Evolutionary conservation across 805 yeast genomes (phyloP).

Genomic region (Millerozyma acaciae): DNA sequence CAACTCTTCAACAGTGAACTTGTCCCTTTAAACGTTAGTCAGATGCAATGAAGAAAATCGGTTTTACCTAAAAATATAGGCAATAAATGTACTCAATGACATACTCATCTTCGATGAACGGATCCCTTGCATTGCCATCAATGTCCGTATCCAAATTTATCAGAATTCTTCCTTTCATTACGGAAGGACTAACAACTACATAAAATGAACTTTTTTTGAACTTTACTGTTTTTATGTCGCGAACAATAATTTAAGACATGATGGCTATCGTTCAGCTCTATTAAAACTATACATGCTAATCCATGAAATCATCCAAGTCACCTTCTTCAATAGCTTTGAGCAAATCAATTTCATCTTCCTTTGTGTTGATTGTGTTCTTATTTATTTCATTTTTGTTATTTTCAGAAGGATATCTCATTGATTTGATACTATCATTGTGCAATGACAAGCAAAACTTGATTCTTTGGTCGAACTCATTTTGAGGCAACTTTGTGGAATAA

Average conservation of each 20-base stretch:
- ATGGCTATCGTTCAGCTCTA: conserved; percentile 2
- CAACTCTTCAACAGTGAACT: conserved; percentile 48
- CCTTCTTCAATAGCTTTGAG: conserved; percentile 52
- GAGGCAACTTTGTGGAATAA: conserved; percentile 86
- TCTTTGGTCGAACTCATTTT: conserved; percentile 84
- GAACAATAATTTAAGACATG: background rate
- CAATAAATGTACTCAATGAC: conserved; percentile 10
- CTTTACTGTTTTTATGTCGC: background rate
- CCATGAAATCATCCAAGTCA: conserved; percentile 50
- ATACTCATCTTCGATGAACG: conserved; percentile 38
- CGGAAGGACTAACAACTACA: background rate
- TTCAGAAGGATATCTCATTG: conserved; percentile 82
- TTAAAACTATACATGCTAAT: conserved; percentile 16
- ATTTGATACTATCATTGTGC: conserved; percentile 88
- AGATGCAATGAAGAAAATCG: background rate
- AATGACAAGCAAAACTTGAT: conserved; percentile 85
- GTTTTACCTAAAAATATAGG: no score
- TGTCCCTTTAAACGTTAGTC: conserved; percentile 25
- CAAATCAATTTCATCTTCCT: conserved; percentile 40
- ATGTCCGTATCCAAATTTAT: conserved; percentile 2
- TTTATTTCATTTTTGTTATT: conserved; percentile 26
- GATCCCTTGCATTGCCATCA: conserved; percentile 20
- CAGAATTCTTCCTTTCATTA: no score
- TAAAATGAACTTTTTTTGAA: background rate
- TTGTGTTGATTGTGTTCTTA: conserved; percentile 26